A percentile compares a stretch with the other conserved stretches of the same genome.
Conservation (phyloP, 2,329 filamentous ascomycete genomes). For the Colletotrichum gigasporum region DNA sequence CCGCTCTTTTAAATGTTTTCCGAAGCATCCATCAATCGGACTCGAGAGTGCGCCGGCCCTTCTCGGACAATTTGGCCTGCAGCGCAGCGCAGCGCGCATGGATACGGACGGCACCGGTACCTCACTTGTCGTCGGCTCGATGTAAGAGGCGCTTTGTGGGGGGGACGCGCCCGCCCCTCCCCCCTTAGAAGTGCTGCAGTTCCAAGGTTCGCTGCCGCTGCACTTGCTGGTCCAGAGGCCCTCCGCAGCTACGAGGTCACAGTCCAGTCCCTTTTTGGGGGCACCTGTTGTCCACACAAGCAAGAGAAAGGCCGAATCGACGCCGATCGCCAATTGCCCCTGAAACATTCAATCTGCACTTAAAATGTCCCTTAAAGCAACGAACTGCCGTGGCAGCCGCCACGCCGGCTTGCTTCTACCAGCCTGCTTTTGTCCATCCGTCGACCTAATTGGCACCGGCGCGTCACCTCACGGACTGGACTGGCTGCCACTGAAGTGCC, state of each 20-base stretch:
- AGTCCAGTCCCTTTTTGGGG: slow-evolving; percentile 14
- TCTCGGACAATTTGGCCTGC: slow-evolving; percentile 38
- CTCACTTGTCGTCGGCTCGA: slow-evolving; percentile 21
- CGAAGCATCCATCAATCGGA: slow-evolving; percentile 23
- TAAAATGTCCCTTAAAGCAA: slow-evolving; percentile 24
- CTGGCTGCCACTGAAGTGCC: slow-evolving; percentile 18
- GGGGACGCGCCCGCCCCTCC: slow-evolving; percentile 39
- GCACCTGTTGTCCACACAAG: slow-evolving; percentile 24
- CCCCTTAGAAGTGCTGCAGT: slow-evolving; percentile 31
- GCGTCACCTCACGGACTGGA: slow-evolving; percentile 23
- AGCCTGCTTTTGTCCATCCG: slow-evolving; percentile 13
- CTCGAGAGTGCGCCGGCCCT: slow-evolving; percentile 31
- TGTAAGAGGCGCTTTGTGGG: slow-evolving; percentile 40
- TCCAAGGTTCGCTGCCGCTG: slow-evolving; percentile 1
- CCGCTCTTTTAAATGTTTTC: slow-evolving; percentile 15
- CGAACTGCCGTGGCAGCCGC: slow-evolving; percentile 21
- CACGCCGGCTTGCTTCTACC: slow-evolving; percentile 13
- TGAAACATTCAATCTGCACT: slow-evolving; percentile 30
- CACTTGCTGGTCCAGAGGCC: neutral
- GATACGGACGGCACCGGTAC: slow-evolving; percentile 31
- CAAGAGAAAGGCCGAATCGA: slow-evolving; percentile 35
- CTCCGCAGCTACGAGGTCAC: slow-evolving; percentile 22
- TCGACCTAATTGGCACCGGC: slow-evolving; percentile 20
- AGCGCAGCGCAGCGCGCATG: slow-evolving; percentile 22
- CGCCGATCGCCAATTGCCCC: slow-evolving; percentile 33